Evolutionary conservation across 148 eudicot species (phyloP).

Genomic region (Cornus florida): DNA sequence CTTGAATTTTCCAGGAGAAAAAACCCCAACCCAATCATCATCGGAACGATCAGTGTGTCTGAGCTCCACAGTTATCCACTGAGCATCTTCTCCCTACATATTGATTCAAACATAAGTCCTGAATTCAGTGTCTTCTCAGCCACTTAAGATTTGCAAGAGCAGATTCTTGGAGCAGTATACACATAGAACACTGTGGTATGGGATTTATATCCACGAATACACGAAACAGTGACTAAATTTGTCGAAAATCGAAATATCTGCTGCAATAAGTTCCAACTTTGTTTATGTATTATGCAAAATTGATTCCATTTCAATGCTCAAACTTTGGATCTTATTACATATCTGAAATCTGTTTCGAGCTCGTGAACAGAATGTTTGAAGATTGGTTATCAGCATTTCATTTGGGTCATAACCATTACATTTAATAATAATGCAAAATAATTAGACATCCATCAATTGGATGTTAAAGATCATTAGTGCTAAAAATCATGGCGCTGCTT

Average conservation of each 20-base stretch:
- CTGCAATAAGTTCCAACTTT: not conserved
- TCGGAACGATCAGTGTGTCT: constrained; percentile 51
- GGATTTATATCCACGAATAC: not conserved
- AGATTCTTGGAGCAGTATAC: not conserved
- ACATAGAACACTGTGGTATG: not conserved
- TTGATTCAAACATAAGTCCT: not conserved
- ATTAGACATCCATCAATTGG: too few species aligned
- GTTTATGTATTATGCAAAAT: not conserved
- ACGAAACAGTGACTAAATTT: not conserved
- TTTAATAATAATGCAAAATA: too few species aligned
- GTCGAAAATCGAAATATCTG: too few species aligned
- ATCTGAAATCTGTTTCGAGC: not conserved
- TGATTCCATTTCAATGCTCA: too few species aligned
- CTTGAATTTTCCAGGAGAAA: constrained; percentile 83
- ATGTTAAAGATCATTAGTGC: too few species aligned
- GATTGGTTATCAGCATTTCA: too few species aligned
- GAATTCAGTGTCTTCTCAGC: too few species aligned
- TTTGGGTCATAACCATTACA: not conserved
- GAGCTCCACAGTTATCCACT: constrained; percentile 67
- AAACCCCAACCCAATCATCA: constrained; percentile 95
- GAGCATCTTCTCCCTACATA: constrained; percentile 70
- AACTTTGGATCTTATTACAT: too few species aligned
- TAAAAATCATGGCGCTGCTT: too few species aligned
- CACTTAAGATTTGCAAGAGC: not conserved
- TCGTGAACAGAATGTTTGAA: too few species aligned